phyloP scores from a whole-genome alignment of 2,329 filamentous ascomycete species.

The Aspergillus sp. region DNA sequence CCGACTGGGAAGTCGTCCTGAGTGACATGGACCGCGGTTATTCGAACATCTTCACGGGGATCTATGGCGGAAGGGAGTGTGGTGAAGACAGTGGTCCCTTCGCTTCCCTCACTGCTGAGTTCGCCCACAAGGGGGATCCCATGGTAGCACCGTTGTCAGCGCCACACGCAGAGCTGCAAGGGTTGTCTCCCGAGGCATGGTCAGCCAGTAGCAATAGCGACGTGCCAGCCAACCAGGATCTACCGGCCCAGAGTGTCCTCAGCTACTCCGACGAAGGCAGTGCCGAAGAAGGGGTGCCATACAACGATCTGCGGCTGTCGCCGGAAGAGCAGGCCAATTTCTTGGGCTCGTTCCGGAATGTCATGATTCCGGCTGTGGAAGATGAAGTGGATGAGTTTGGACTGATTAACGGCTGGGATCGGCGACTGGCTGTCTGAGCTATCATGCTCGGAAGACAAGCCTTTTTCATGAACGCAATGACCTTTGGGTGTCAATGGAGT shows the following conservation, averaged over 20 bases:
- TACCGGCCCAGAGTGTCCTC: slow-evolving; percentile 54
- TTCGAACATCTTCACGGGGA: slow-evolving; percentile 69
- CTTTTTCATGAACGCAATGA: not conserved
- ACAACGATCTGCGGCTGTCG: slow-evolving; percentile 26
- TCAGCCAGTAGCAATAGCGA: slow-evolving; percentile 43
- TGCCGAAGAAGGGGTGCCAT: slow-evolving; percentile 46
- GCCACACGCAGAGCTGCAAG: slow-evolving; percentile 34
- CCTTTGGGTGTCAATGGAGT: not conserved
- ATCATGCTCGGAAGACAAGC: not conserved
- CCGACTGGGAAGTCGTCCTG: slow-evolving; percentile 81
- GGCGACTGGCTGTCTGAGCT: slow-evolving; percentile 35
- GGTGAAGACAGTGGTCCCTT: slow-evolving; percentile 39
- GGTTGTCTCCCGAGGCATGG: slow-evolving; percentile 43
- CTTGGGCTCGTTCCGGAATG: slow-evolving; percentile 38
- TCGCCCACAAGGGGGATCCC: slow-evolving; percentile 30
- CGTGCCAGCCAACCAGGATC: slow-evolving; percentile 29
- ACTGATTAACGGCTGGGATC: slow-evolving; percentile 35
- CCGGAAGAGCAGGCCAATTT: slow-evolving; percentile 33
- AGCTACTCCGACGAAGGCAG: slow-evolving; percentile 64
- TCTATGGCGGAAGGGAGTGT: slow-evolving; percentile 49
- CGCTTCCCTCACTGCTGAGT: slow-evolving; percentile 36
- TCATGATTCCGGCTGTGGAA: slow-evolving; percentile 40
- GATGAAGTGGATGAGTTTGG: slow-evolving; percentile 37
- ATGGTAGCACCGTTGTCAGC: slow-evolving; percentile 19
- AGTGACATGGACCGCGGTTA: slow-evolving; percentile 77